Evolutionary conservation across 352 stramenopile genomes (phyloP).

Genomic region (Phytopythium mirpurense): DNA sequence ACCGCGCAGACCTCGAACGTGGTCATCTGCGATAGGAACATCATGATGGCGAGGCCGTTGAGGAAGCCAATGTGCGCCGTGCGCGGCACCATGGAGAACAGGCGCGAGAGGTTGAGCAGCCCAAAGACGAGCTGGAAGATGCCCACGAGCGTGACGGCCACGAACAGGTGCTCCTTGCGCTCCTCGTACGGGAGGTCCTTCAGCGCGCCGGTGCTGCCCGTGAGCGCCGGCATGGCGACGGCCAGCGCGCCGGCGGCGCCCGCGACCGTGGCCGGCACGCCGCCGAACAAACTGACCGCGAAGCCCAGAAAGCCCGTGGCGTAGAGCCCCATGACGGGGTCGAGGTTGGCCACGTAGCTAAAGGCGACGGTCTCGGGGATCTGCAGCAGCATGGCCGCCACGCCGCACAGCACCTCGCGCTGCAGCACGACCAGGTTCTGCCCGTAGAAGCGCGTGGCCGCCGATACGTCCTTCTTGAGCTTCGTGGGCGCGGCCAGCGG

Average conservation of each 20-base stretch:
- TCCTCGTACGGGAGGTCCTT: conserved; percentile 55
- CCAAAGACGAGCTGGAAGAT: conserved; percentile 85
- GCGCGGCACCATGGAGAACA: conserved; percentile 92
- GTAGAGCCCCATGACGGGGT: conserved; percentile 86
- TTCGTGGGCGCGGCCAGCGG: conserved; percentile 10
- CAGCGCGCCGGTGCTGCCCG: conserved; percentile 38
- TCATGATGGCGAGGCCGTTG: conserved; percentile 93
- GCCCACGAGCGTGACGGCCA: conserved; percentile 83
- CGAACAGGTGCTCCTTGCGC: conserved; percentile 82
- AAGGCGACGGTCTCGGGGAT: conserved; percentile 93
- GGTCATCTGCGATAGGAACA: conserved; percentile 92
- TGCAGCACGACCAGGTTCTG: conserved; percentile 49
- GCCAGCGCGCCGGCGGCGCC: conserved; percentile 87
- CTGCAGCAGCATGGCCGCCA: conserved; percentile 90
- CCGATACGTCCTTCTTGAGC: conserved; percentile 18
- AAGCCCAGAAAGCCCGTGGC: conserved; percentile 90
- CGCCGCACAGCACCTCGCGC: conserved; percentile 79
- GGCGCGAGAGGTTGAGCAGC: conserved; percentile 75
- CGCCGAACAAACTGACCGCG: conserved; percentile 82
- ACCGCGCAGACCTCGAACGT: conserved; percentile 84
- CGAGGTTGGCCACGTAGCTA: conserved; percentile 88
- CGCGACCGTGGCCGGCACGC: conserved; percentile 84
- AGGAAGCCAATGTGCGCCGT: conserved; percentile 96
- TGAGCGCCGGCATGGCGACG: conserved; percentile 89
- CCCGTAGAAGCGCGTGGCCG: conserved; percentile 44